Conservation (phyloP, 495 filamentous ascomycete species). For the Penicillium mononematosum region DNA sequence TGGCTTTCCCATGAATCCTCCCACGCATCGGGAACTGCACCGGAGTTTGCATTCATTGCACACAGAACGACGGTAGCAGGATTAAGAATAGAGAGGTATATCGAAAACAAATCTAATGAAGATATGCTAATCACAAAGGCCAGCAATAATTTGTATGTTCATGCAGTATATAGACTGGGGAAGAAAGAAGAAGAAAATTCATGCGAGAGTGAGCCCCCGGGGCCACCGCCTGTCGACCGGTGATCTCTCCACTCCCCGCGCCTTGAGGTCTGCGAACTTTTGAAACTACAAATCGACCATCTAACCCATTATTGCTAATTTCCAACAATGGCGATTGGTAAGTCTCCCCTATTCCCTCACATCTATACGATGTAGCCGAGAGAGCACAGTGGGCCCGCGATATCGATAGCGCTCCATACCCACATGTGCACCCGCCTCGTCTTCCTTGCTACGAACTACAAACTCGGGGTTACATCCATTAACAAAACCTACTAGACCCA, state of each 20-base stretch:
- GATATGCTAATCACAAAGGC: slow-evolving; percentile 6
- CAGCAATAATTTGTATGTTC: slow-evolving; percentile 13
- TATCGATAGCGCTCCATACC: slow-evolving; percentile 16
- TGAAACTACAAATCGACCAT: slow-evolving; percentile 4
- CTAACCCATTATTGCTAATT: not conserved
- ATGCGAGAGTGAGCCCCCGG: slow-evolving; percentile 12
- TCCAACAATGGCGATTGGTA: slow-evolving; percentile 28
- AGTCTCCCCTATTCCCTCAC: slow-evolving; percentile 4
- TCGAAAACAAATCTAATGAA: slow-evolving; percentile 1
- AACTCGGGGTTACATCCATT: not conserved
- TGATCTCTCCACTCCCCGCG: slow-evolving; percentile 20
- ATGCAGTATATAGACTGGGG: slow-evolving; percentile 14
- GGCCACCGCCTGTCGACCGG: slow-evolving; percentile 29
- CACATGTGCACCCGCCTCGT: slow-evolving; percentile 1
- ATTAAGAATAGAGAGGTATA: not conserved
- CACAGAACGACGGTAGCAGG: slow-evolving; percentile 2
- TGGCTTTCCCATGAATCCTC: slow-evolving; percentile 85
- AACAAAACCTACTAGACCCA: slow-evolving; percentile 16
- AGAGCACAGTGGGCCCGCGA: slow-evolving; percentile 7
- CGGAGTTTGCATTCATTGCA: slow-evolving; percentile 54
- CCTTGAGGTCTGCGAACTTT: slow-evolving; percentile 5
- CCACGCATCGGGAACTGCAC: slow-evolving; percentile 72
- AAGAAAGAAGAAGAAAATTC: slow-evolving; percentile 30
- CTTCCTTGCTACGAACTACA: slow-evolving; percentile 10
- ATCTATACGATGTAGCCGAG: not conserved